Conservation (phyloP, 2,329 filamentous ascomycete genomes). For the Sporothrix sp. region DNA sequence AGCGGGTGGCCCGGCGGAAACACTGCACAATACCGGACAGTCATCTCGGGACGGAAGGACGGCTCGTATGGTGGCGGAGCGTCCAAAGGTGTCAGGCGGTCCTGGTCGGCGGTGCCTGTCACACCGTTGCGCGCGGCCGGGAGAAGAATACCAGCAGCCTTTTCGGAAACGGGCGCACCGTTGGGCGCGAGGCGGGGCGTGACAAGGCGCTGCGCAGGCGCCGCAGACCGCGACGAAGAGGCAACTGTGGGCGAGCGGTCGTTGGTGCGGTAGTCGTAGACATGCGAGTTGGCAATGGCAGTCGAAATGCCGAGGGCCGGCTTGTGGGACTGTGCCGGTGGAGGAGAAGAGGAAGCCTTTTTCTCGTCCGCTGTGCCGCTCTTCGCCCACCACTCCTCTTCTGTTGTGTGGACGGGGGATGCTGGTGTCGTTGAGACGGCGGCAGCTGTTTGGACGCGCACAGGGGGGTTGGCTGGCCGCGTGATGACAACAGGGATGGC, state of each 20-base stretch:
- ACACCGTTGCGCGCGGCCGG: background rate
- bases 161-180: slow-evolving; percentile 1
- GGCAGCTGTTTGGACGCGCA: background rate
- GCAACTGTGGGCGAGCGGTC: slow-evolving; percentile 16
- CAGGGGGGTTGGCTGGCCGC: no score
- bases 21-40: slow-evolving; percentile 45
- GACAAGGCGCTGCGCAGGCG: slow-evolving; percentile 12
- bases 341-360: background rate
- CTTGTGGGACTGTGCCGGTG: background rate
- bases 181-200: background rate
- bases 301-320: slow-evolving; percentile 16
- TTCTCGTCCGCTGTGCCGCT: slow-evolving; percentile 22
- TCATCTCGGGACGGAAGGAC: slow-evolving; percentile 29
- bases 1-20: slow-evolving; percentile 45
- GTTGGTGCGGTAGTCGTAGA: slow-evolving; percentile 11
- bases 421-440: background rate
- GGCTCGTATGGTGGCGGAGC: slow-evolving; percentile 49
- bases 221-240: slow-evolving; percentile 23
- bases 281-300: slow-evolving; percentile 14
- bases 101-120: slow-evolving; percentile 9
- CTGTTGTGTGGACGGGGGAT: background rate
- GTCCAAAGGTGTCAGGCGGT: slow-evolving; percentile 26
- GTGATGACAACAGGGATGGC: slow-evolving; percentile 1
- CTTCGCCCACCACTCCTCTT: slow-evolving; percentile 31
- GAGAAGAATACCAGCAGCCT: background rate